These are phyloP conservation scores for Neurospora sp. DNA, from an alignment of 495 filamentous ascomycete species.

Conservation along the genomic window DNA sequence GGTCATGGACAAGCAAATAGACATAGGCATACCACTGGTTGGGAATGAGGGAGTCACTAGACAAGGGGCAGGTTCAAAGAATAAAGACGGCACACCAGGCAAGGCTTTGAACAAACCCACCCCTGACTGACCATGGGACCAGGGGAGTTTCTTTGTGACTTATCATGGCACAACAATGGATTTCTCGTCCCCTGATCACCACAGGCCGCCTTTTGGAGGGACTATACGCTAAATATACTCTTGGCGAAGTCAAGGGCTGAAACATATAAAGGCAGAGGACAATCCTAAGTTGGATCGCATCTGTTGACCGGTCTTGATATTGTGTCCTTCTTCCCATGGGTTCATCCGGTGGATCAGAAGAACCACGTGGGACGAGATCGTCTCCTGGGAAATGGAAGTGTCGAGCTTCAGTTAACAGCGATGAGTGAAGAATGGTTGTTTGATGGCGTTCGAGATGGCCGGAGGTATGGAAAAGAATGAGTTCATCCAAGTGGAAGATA, in stretches of 20 bases:
- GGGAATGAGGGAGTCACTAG: neutral
- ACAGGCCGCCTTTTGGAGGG: accelerated
- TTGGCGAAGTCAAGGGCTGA: neutral
- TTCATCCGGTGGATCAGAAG: neutral
- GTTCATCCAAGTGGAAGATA: neutral
- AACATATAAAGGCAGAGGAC: neutral
- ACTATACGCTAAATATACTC: neutral
- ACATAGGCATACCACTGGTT: neutral
- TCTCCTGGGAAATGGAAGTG: neutral
- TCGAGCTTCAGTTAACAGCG: neutral
- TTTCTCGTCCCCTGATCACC: neutral
- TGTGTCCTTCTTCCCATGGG: neutral
- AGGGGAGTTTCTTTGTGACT: neutral
- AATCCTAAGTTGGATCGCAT: neutral
- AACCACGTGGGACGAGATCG: neutral
- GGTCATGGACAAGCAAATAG: neutral
- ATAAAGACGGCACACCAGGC: neutral
- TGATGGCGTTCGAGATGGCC: neutral
- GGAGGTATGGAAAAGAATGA: neutral
- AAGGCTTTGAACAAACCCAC: neutral
- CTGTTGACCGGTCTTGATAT: neutral
- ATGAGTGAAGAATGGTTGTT: neutral
- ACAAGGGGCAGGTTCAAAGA: neutral
- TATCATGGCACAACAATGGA: neutral
- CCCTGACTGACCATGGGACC: neutral